Base-by-base conservation (phyloP, 257 asterid species). In the Solanum sejunctum region DNA sequence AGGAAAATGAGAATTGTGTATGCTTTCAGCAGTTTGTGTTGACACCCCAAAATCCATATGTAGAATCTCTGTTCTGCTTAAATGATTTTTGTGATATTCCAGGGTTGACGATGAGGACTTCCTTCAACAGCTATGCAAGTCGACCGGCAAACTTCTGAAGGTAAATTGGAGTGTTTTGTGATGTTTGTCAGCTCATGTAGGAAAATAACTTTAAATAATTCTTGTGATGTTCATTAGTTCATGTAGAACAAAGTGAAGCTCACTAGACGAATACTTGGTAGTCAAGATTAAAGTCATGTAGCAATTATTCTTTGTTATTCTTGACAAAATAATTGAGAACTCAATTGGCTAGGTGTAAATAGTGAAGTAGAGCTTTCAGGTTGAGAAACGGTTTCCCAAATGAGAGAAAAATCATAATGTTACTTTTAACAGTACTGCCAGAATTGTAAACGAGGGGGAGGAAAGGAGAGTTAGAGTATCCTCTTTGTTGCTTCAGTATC, bases 71-170 rank as follows among this genome's bases (percentile, higher is more conserved):
- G 60, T 23, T 49, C 21, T 23, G 61, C 45, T 51, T 61, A 66
- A 83, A 72, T 66, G 23, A 49, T 51, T 17, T 64, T 57, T 79
- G n/a, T 66, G 69, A 56, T 78, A 54, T 41, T 64, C 85, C 67
- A 57, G 98, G 98, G 92, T 86, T 89, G 96, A 97, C 82, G 98
- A 95, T 1, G 56, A 88, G 63, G 99, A 96, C 83, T 96, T 96
- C 90, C 98, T 96, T 84, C 70, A 88, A 87, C 98, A 96, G 93
- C 92, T 96, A 20, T 96, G 98, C 94, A 92, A 92, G 90, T 84
- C 89, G 12, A 85, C 93, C 13, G 98, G 98, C 78, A 96, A 96
- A 88, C 98, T 96, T 88, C 85, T 96, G 79, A 96, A 92, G 97
- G 98, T 95, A 87, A 88, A 79, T 11, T 82, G 52, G 23, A 64